Evolutionary conservation across 108 stramenopile species (phyloP).

Genomic region (Mediolabrus comicus): DNA sequence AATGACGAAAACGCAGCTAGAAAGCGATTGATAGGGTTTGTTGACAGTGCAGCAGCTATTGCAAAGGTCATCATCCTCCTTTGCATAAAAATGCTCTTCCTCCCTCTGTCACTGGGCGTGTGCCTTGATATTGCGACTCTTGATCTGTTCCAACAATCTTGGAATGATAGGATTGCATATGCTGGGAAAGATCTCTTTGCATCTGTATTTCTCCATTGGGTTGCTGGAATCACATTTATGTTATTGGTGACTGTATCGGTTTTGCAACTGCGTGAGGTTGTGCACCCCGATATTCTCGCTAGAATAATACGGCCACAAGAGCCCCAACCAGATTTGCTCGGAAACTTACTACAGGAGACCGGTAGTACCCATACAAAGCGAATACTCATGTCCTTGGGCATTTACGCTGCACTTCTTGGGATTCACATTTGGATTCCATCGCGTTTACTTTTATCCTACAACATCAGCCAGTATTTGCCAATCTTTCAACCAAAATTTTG

Average conservation of each 20-base stretch:
- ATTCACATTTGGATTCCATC: constrained; percentile 74
- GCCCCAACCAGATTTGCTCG: constrained; percentile 94
- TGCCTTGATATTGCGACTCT: constrained; percentile 77
- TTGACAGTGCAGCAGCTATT: constrained; percentile 66
- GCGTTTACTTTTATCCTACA: constrained; percentile 38
- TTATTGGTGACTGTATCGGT: constrained; percentile 93
- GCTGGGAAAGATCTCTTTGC: constrained; percentile 79
- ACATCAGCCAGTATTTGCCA: constrained; percentile 43
- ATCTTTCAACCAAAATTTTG: constrained; percentile 74
- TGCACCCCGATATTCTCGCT: constrained; percentile 91
- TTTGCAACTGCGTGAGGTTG: constrained; percentile 89
- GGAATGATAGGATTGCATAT: constrained; percentile 54
- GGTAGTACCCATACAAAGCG: constrained; percentile 82
- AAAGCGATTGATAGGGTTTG: constrained; percentile 24
- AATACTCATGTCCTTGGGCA: constrained; percentile 72
- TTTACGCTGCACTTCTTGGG: constrained; percentile 64
- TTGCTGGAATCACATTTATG: constrained; percentile 97
- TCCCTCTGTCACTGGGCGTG: constrained; percentile 71
- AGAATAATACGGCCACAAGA: constrained; percentile 94
- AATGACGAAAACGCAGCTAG: constrained; percentile 25
- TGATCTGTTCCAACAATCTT: constrained; percentile 54
- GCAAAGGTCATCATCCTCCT: constrained; percentile 82
- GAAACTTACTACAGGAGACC: constrained; percentile 88
- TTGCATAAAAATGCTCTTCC: constrained; percentile 85
- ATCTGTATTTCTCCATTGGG: constrained; percentile 84